These are phyloP conservation scores for Pseudofabraea citricarpa DNA, from an alignment of 2,329 filamentous ascomycete species.

Conservation along the genomic window DNA sequence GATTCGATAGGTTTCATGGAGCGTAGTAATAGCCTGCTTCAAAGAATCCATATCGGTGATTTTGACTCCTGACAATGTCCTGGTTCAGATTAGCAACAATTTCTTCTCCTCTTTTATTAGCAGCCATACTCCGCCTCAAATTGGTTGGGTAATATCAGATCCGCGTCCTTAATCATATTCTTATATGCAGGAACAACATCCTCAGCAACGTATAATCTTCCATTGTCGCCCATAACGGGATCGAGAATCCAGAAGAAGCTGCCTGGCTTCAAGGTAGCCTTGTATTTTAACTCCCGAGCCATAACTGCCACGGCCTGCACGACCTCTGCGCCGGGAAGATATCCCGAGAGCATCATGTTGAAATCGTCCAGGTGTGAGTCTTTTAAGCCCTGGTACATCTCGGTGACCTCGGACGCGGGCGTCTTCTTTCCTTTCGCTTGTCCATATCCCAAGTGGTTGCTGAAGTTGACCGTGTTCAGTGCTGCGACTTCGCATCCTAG, in stretches of 20 bases:
- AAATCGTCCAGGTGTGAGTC: constrained; percentile 84
- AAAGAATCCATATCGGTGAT: constrained; percentile 74
- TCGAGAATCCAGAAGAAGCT: constrained; percentile 97
- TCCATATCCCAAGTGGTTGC: constrained; percentile 91
- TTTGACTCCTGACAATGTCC: constrained; percentile 77
- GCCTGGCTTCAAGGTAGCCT: constrained; percentile 57
- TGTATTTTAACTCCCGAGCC: constrained; percentile 70
- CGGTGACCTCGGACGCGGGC: constrained; percentile 74
- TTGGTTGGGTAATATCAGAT: constrained; percentile 92
- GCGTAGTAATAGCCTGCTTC: constrained; percentile 65
- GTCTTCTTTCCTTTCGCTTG: constrained; percentile 83
- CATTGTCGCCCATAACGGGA: constrained; percentile 97
- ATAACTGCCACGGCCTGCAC: constrained; percentile 83
- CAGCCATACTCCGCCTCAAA: constrained; percentile 84
- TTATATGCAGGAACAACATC: constrained; percentile 92
- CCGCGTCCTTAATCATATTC: constrained; percentile 70
- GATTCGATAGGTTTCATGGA: constrained; percentile 72
- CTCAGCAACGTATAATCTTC: constrained; percentile 82
- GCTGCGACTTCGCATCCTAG: constrained; percentile 91
- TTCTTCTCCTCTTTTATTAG: background rate
- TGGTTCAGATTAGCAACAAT: constrained; percentile 31
- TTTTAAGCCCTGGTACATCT: constrained; percentile 79
- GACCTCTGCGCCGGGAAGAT: constrained; percentile 81
- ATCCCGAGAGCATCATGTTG: constrained; percentile 91
- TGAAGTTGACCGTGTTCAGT: constrained; percentile 96